These are phyloP conservation scores for Aspergillus egyptiacus DNA, from an alignment of 495 filamentous ascomycete species.

Conservation along the genomic window DNA sequence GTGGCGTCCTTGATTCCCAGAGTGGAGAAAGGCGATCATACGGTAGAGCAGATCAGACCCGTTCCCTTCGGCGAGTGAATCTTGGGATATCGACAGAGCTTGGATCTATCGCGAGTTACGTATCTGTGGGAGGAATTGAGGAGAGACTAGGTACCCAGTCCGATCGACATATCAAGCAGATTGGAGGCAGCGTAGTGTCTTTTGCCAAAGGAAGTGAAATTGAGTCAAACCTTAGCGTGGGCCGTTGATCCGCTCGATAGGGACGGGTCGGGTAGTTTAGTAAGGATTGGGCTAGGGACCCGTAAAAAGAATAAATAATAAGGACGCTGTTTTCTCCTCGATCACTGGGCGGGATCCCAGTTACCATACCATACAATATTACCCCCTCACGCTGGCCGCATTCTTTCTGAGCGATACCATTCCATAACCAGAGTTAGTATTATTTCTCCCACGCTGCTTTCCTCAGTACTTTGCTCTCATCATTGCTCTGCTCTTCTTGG, in stretches of 20 bases:
- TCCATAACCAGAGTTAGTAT: not conserved
- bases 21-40: constrained; percentile 2
- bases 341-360: too few species aligned
- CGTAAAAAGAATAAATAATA: too few species aligned
- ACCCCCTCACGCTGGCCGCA: too few species aligned
- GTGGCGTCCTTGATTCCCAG: constrained; percentile 4
- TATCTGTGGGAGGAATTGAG: too few species aligned
- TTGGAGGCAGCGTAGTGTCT: too few species aligned
- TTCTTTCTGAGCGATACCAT: not conserved
- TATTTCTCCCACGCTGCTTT: not conserved
- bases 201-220: too few species aligned
- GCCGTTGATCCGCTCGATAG: constrained; percentile 10
- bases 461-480: not conserved
- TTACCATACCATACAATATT: constrained; percentile 1
- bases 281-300: not conserved
- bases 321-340: not conserved
- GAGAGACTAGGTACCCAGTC: too few species aligned
- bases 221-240: constrained; percentile 7
- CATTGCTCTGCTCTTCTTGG: not conserved
- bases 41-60: constrained; percentile 4
- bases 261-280: not conserved
- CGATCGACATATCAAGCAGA: not conserved
- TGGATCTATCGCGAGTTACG: not conserved
- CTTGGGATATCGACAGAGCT: not conserved
- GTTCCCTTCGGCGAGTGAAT: not conserved